Percentiles rank a stretch among this genome's conserved stretches.
Evolutionary conservation across 2,329 filamentous ascomycete species (phyloP).

Genomic region (Fusarium abutilonis): DNA sequence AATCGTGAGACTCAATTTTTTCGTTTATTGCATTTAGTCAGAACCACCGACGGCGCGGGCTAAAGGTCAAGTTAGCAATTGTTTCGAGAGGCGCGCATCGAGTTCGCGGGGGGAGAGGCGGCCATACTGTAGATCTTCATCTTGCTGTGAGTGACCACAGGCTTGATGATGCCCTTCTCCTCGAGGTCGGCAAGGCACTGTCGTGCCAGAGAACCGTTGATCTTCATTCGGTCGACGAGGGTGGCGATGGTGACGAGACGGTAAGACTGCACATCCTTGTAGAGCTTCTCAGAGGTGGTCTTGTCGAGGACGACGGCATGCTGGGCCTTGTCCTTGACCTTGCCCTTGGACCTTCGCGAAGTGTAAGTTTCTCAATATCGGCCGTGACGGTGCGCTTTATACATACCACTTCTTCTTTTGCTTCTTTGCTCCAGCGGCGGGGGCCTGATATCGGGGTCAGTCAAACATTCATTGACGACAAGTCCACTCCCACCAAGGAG

Average conservation of each 20-base stretch:
- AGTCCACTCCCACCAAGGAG: conserved; percentile 6
- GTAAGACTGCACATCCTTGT: conserved; percentile 99
- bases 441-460: conserved; percentile 50
- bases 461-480: conserved; percentile 26
- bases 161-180: conserved; percentile 99
- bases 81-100: conserved; percentile 2
- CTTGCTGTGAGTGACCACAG: conserved; percentile 95
- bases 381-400: conserved; percentile 26
- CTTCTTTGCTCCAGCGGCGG: conserved; percentile 61
- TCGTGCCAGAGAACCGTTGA: conserved; percentile 97
- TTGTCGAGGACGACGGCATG: conserved; percentile 99
- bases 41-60: conserved; percentile 69
- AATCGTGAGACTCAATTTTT: conserved; percentile 51
- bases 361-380: conserved; percentile 33
- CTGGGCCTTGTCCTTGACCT: conserved; percentile 99
- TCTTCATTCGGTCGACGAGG: conserved; percentile 99
- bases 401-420: conserved; percentile 62
- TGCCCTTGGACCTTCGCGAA: conserved; percentile 55
- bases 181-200: conserved; percentile 90
- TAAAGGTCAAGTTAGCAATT: conserved; percentile 51
- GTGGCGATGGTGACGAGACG: conserved; percentile 98
- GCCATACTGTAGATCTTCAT: conserved; percentile 94
- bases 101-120: conserved; percentile 21
- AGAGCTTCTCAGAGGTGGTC: conserved; percentile 94
- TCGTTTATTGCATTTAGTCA: conserved; percentile 50